Conservation (phyloP, 805 yeast species). For the Candida piceae region DNA sequence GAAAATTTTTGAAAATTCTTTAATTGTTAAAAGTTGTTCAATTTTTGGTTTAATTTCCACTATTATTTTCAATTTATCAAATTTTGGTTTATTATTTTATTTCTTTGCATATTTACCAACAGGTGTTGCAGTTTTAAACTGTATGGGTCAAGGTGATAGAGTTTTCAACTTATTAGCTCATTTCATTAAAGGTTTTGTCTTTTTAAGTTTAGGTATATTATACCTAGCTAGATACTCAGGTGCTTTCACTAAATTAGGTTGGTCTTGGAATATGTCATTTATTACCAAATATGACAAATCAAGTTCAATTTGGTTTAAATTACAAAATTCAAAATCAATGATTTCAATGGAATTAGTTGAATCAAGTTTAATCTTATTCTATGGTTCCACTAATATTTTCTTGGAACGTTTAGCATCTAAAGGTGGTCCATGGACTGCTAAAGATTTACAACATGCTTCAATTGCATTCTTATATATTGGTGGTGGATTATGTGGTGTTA, state of each 20-base stretch:
- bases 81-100: slow-evolving; percentile 61
- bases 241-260: slow-evolving; percentile 65
- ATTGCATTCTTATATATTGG: slow-evolving; percentile 92
- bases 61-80: slow-evolving; percentile 44
- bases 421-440: slow-evolving; percentile 84
- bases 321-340: slow-evolving; percentile 38
- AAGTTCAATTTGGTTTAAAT: slow-evolving; percentile 29
- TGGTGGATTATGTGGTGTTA: slow-evolving; percentile 84
- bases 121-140: slow-evolving; percentile 60
- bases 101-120: slow-evolving; percentile 50
- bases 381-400: slow-evolving; percentile 86
- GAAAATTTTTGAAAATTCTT: slow-evolving; percentile 30
- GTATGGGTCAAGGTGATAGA: slow-evolving; percentile 60
- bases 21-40: slow-evolving; percentile 12
- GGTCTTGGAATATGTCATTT: slow-evolving; percentile 77
- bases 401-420: slow-evolving; percentile 78
- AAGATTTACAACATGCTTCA: slow-evolving; percentile 84
- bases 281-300: slow-evolving; percentile 22
- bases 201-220: slow-evolving; percentile 66
- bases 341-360: slow-evolving; percentile 85
- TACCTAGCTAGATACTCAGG: slow-evolving; percentile 89
- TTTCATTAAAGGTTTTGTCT: slow-evolving; percentile 93
- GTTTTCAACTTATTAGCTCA: slow-evolving; percentile 89
- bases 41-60: slow-evolving; percentile 28
- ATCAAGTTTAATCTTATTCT: slow-evolving; percentile 71